These are phyloP conservation scores for Sugiyamaella grinbergsii DNA, from an alignment of 1,139 yeast genomes.

Conservation along the genomic window DNA sequence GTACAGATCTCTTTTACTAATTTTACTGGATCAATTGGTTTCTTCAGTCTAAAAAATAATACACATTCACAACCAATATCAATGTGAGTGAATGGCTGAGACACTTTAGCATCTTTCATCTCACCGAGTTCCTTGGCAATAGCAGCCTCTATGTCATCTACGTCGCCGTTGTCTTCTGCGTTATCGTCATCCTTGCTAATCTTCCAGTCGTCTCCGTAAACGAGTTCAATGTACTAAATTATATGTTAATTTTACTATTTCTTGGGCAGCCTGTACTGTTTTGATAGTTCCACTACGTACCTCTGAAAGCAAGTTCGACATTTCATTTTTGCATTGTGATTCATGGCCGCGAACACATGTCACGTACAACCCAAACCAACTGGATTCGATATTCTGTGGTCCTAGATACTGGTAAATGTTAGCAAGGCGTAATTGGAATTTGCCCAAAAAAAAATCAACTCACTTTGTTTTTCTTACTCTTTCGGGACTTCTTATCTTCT, in stretches of 20 bases:
- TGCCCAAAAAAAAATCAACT: constrained; percentile 8
- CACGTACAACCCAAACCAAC: constrained; percentile 80
- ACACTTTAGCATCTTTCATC: constrained; percentile 48
- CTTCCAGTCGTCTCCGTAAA: constrained; percentile 39
- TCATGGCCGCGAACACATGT: constrained; percentile 83
- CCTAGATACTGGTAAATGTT: constrained; percentile 22
- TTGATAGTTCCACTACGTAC: no score
- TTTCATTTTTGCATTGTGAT: constrained; percentile 70
- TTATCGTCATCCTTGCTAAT: constrained; percentile 46
- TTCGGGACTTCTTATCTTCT: constrained; percentile 24
- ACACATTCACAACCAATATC: constrained; percentile 81
- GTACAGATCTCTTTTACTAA: constrained; percentile 65
- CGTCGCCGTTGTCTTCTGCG: constrained; percentile 42
- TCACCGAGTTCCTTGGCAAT: constrained; percentile 68
- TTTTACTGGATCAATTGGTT: constrained; percentile 75
- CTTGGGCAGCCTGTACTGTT: no score
- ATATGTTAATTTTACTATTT: constrained; percentile 20
- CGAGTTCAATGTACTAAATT: constrained; percentile 35
- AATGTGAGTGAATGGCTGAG: constrained; percentile 56
- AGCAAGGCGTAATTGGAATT: no score
- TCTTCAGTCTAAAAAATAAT: constrained; percentile 75
- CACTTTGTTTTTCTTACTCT: constrained; percentile 25
- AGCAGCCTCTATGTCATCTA: constrained; percentile 68
- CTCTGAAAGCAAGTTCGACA: constrained; percentile 61
- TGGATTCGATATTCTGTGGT: constrained; percentile 58